Evolutionary conservation across 169 alveolate genomes (phyloP), one percentile per base, ranked within the genome.

Genomic region (Eimeria acervulina): DNA sequence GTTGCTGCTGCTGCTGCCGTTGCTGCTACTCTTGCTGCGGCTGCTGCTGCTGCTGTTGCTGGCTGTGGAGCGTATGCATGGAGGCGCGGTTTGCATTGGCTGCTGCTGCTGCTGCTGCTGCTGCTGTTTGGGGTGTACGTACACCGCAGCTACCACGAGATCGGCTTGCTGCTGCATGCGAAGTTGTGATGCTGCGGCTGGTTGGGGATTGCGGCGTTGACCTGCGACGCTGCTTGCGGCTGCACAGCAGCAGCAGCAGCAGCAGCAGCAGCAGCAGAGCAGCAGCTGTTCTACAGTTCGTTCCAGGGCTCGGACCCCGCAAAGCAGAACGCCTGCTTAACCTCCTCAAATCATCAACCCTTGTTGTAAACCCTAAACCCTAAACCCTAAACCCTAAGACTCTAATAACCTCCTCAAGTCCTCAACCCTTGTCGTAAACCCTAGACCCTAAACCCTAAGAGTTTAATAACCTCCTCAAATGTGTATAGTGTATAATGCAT

Each of bases 291-390:
- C 83, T 97, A 70, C 97, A 95, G 96, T 97, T 97, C 76, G 96
- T 97, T 36, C 95, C 97, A 4, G 98, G 98, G n/a, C 90, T 97
- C 28, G 98, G 98, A 15, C 97, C 97, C 21, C 84, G 98, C 70
- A 97, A 97, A 81, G 94, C 96, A 40, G 72, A 55, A 72, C 95
- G 95, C 63, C 83, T 97, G 26, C 51, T 96, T 31, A 47, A 95
- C 40, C 31, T 51, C 38, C 81, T 97, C 84, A 95, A 88, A 28
- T 51, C 85, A 8, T 88, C 94, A 12, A 66, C 94, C 31, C 94
- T 88, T 12, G 66, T 88, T 15, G 94, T 88, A 33, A 66, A 81
- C 36, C n/a, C 42, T 47, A 47, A 47, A 47, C 78, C 28, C 19
- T 13, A 42, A 7, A 47, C 55, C 55, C 55, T 47, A 47, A 47